Base-by-base conservation (phyloP, 2,329 filamentous ascomycete genomes). In the Neonectria sp. region DNA sequence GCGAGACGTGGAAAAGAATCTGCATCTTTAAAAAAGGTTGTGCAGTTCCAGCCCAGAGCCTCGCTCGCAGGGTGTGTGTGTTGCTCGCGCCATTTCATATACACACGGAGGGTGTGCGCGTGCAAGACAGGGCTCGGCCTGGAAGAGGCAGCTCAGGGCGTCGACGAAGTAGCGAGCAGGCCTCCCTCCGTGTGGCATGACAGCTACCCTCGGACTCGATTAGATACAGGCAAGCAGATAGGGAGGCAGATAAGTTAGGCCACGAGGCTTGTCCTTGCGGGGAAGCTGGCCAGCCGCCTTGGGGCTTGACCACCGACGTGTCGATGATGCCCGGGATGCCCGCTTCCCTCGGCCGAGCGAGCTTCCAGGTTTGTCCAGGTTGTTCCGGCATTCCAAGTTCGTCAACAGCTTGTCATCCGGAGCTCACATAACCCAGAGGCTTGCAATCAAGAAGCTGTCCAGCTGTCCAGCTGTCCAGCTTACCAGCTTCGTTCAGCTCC, bases 91-190 rank as follows among this genome's bases (percentile, higher is more conserved):
- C 37, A n/a, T 40, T 40, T 40, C 15, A 40, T 40, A 40, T 15
- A 17, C 37, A 5, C 37, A 40, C 40, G 40, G 8, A 45, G 40
- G 40, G 40, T 9, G 40, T 43, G 15, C 21, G 4, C 35, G 7
- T 6, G 13, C 6, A 37, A 6, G 27, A n/a, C 27, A 31, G 27
- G 48, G 49, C 49, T 52, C 49, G 29, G 37, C 29, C 49, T 52
- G 49, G 31, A 48, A 33, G 49, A 52, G 29, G 49, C 49, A 52
- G 49, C 7, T 33, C 17, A 21, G 27, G 46, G 46, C 46, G 46
- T 49, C 24, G 46, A 25, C 46, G 9, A 52, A 52, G 27, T 31
- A 51, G 48, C 8, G 21, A 6, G 27, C 13, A 49, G 37, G 37
- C 37, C 37, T 40, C 37, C 13, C 15, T 11, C n/a, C 40, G n/a